Evolutionary conservation across 305 asterid species (phyloP), one percentile per base, ranked within the genome.

Genomic region (Rubia balearica): DNA sequence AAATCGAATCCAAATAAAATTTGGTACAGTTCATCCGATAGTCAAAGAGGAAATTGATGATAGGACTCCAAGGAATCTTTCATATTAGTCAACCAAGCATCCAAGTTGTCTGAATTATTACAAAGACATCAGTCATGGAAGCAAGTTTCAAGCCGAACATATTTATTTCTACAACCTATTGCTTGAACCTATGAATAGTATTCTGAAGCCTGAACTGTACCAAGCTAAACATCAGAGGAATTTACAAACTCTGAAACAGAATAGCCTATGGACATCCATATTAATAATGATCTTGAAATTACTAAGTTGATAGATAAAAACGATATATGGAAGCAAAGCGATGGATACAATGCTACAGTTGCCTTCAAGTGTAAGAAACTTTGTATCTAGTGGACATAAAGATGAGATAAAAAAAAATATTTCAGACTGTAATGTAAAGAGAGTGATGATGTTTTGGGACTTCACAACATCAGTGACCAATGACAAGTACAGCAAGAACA

Each of bases 91-190:
- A 59, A 59, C 8, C 6, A 56, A 56, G 9, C 27, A 55, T 6
- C 63, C n/a, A 60, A 60, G 41, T 60, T 24, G 36, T 24, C 13
- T 53, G 8, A 53, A 53, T 22, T 11, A 10, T 60, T 0, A 22
- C 17, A n/a, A n/a, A 9, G 65, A 61, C 30, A 33, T 61, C 67
- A 27, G 67, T 27, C 40, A n/a, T 30, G 41, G 10, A 61, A 61
- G 67, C 19, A 62, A 30, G 67, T 62, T 33, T 62, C 67, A 62
- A 38, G 43, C 67, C 6, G 22, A 30, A 61, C 36, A 61, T 30
- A 2, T n/a, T 57, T 57, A 7, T 57, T 57, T 57, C 63, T 24
- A 56, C 21, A 21, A 8, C 36, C 7, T 57, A 7, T 27, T 51
- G 19, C 5, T 12, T n/a, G 59, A 17, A 55, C 24, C 1, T 16